Percentiles rank a stretch among this genome's conserved stretches.
phyloP scores from a whole-genome alignment of 495 filamentous ascomycete genomes.

The Pseudoneurospora amorphoporcata region DNA sequence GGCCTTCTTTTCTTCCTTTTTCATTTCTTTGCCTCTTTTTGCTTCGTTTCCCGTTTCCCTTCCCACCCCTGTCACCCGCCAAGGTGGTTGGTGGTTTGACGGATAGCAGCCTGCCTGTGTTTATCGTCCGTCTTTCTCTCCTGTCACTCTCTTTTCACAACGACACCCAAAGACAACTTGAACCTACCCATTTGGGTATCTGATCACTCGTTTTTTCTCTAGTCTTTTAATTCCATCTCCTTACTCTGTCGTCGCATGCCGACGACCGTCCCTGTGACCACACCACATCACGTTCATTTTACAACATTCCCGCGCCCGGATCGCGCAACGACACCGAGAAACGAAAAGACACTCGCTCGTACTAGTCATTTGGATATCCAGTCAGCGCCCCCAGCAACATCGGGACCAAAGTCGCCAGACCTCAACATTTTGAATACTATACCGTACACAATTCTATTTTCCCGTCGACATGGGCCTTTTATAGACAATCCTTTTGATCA shows the following conservation, averaged over 20 bases:
- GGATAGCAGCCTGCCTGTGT: not conserved
- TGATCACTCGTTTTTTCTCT: not conserved
- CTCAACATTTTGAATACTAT: not conserved
- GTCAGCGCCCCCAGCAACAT: not conserved
- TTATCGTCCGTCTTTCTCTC: not conserved
- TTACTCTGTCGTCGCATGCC: not conserved
- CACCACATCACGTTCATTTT: not conserved
- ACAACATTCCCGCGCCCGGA: not conserved
- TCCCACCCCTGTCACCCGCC: not conserved
- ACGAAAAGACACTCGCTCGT: not conserved
- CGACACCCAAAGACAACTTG: not conserved
- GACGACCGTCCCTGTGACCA: not conserved
- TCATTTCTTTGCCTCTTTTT: not conserved
- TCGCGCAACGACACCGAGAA: not conserved
- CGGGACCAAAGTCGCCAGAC: not conserved
- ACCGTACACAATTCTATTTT: not conserved
- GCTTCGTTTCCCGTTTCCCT: not conserved
- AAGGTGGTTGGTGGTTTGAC: not conserved
- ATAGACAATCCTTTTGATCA: not conserved
- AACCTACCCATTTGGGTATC: not conserved
- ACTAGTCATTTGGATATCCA: not conserved
- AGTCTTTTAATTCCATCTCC: not conserved
- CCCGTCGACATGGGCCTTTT: not conserved
- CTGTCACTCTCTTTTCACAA: not conserved
- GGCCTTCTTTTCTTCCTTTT: not conserved